Conservation (phyloP, 345 rosid species). For the Schrenkiella parvula region DNA sequence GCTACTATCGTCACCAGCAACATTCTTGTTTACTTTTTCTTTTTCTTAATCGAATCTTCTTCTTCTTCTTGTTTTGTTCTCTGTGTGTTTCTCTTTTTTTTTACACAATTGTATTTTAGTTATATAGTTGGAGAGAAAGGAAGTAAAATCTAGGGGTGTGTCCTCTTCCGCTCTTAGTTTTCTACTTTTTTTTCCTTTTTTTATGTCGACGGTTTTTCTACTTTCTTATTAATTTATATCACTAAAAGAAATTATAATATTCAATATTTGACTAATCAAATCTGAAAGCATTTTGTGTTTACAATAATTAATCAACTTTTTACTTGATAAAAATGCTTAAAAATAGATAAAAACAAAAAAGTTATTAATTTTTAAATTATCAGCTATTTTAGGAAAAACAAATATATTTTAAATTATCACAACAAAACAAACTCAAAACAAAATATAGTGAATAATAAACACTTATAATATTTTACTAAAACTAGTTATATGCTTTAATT, state of each 20-base stretch:
- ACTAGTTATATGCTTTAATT: too few relatives aligned
- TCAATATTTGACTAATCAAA: background rate
- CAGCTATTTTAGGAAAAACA: too few relatives aligned
- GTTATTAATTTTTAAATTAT: too few relatives aligned
- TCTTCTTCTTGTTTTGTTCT: background rate
- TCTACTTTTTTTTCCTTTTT: too few relatives aligned
- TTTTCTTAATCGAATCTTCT: background rate
- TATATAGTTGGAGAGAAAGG: background rate
- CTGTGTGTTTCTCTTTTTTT: background rate
- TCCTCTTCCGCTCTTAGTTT: constrained; percentile 25
- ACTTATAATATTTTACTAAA: too few relatives aligned
- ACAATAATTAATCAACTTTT: background rate
- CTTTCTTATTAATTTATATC: too few relatives aligned
- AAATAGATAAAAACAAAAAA: too few relatives aligned
- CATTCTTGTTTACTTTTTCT: constrained; percentile 37
- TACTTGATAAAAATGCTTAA: too few relatives aligned
- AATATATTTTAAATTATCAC: too few relatives aligned
- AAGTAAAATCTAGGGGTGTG: constrained; percentile 26
- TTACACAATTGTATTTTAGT: background rate
- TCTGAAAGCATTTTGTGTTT: background rate
- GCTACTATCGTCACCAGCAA: constrained; percentile 59
- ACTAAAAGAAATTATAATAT: background rate
- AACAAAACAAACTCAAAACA: background rate
- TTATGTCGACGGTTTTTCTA: too few relatives aligned
- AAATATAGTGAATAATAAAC: too few relatives aligned